These are phyloP conservation scores for slime mould (Dictyostelium discoideum) DNA, from an alignment of 78 protist species.

Conservation along the genomic window DNA sequence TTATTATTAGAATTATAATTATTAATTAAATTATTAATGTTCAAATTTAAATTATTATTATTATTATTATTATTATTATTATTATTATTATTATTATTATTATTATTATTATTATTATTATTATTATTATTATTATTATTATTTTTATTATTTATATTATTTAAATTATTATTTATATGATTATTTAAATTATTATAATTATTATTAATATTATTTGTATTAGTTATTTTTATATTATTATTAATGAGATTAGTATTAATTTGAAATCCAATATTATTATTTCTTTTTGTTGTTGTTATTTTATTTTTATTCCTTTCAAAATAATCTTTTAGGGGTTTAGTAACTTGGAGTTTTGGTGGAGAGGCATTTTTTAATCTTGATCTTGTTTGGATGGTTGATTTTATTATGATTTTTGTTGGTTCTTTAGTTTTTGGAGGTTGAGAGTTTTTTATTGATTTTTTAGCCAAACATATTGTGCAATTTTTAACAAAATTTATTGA, in stretches of 20 bases:
- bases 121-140: not conserved
- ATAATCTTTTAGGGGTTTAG: too few species aligned
- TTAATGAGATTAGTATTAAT: not conserved
- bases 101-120: not conserved
- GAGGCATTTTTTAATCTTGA: too few species aligned
- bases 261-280: too few species aligned
- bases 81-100: not conserved
- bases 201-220: not conserved
- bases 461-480: not conserved
- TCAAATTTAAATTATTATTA: not conserved
- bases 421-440: not conserved
- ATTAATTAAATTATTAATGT: not conserved
- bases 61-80: not conserved
- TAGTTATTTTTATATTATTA: too few species aligned
- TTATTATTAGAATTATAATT: not conserved
- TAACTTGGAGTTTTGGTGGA: too few species aligned
- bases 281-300: too few species aligned
- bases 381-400: not conserved
- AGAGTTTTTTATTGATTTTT: too few species aligned
- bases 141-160: not conserved
- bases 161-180: not conserved
- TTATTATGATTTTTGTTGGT: not conserved
- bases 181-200: not conserved
- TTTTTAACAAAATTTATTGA: not conserved
- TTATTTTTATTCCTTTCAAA: too few species aligned